Evolutionary conservation across 441 rosid species (phyloP), one percentile per base, ranked within the genome.

Genomic region (Hypseocharis bilobata): DNA sequence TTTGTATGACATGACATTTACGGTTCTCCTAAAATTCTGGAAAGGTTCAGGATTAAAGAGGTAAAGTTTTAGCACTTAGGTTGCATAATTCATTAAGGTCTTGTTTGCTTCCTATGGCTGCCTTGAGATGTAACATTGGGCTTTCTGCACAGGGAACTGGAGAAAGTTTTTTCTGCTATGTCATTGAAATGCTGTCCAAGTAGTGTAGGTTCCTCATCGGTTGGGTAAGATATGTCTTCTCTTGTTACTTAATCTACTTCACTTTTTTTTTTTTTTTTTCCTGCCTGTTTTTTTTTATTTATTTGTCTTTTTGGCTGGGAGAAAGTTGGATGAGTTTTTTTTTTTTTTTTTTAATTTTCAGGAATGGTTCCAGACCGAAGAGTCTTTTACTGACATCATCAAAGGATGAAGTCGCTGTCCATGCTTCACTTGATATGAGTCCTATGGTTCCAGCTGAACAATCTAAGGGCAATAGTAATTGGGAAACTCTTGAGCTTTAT

Each of bases 401-500:
- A 45, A 77, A 63, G 27, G 87, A 91, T 68, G 92, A 85, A 80
- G 70, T 75, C 65, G 77, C 58, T 62, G 62, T 77, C 64, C 80
- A 71, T 62, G 76, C 79, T 79, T 85, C 88, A 25, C 83, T 85
- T 70, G 93, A 83, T 65, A 69, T 69, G 49, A 81, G 58, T 66
- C 69, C 55, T 65, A 57, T 74, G 58, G 58, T 28, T 29, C 58
- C 58, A 45, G 49, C 58, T 79, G 83, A 78, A 28, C 82, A 85
- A 64, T 60, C 77, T 59, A 80, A 70, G 67, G 78, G 84, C 66
- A 82, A 77, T 71, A 74, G 72, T 75, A 86, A 82, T 47, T 91
- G 99, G 99, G 98, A 88, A 78, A 81, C 80, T 74, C 96, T 94
- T 44, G 98, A 91, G 78, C 81, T 73, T 73, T 94, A 91, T 85